Percentiles rank a stretch among this genome's conserved stretches.
Evolutionary conservation across 768 basidiomycete species (phyloP).

Genomic region (Polyporus arcularius): DNA sequence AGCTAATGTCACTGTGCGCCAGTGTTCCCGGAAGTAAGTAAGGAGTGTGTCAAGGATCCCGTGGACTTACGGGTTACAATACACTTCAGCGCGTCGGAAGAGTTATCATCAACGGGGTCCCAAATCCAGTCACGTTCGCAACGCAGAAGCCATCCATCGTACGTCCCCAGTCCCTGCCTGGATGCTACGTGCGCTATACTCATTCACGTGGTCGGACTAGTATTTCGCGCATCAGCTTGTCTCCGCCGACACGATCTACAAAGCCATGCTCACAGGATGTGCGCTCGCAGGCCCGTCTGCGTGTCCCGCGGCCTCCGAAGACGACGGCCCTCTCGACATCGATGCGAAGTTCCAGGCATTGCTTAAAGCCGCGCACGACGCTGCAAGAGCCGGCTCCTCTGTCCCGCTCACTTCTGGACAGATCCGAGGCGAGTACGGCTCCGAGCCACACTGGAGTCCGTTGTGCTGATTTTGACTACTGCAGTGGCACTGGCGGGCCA

Average conservation of each 20-base stretch:
- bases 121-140: background rate
- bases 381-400: background rate
- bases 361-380: background rate
- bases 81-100: background rate
- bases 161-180: background rate
- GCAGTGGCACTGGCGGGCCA: background rate
- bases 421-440: background rate
- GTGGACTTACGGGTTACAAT: background rate
- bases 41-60: too few relatives aligned
- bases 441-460: too few relatives aligned
- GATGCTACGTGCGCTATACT: background rate
- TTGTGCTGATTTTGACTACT: background rate
- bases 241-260: conserved; percentile 9
- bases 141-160: background rate
- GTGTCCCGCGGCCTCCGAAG: conserved; percentile 1
- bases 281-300: conserved; percentile 11
- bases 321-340: background rate
- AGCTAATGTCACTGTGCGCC: background rate
- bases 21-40: conserved; percentile 11
- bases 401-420: background rate
- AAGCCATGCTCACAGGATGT: conserved; percentile 10
- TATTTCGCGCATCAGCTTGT: background rate
- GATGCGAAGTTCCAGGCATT: background rate
- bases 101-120: background rate
- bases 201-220: background rate